A percentile compares a stretch with the other conserved stretches of the same genome.
phyloP scores from a whole-genome alignment of 2,329 filamentous ascomycete species.

The Fusarium irregulare region DNA sequence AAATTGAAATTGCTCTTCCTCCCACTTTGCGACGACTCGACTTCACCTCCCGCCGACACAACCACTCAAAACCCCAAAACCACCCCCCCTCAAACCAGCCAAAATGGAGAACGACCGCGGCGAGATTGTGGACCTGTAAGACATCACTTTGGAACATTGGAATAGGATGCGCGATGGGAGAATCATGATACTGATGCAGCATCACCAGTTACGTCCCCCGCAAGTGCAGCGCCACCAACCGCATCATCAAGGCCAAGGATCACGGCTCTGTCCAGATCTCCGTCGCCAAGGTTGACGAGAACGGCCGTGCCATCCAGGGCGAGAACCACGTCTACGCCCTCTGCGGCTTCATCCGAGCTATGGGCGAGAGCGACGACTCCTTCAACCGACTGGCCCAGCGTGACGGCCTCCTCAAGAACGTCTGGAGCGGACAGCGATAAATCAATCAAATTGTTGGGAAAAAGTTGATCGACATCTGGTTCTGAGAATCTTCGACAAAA shows the following conservation, averaged over 20 bases:
- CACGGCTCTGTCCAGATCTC: constrained; percentile 98
- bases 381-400: constrained; percentile 96
- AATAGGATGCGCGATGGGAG: constrained; percentile 28
- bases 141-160: constrained; percentile 44
- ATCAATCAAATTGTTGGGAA: constrained; percentile 40
- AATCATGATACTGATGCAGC: constrained; percentile 46
- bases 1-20: constrained; percentile 23
- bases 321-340: constrained; percentile 98
- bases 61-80: constrained; percentile 47
- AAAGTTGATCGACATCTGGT: constrained; percentile 43
- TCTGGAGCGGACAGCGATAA: constrained; percentile 85
- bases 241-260: constrained; percentile 99
- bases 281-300: constrained; percentile 98
- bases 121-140: constrained; percentile 99
- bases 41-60: constrained; percentile 47
- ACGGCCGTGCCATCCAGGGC: constrained; percentile 90
- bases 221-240: constrained; percentile 99
- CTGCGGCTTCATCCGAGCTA: constrained; percentile 95
- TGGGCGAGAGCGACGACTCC: constrained; percentile 97
- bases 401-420: constrained; percentile 95
- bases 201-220: constrained; percentile 87
- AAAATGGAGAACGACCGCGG: constrained; percentile 99
- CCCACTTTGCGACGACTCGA: constrained; percentile 44
- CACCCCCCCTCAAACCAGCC: constrained; percentile 52
- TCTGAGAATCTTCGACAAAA: constrained; percentile 41